phyloP scores from a whole-genome alignment of 768 basidiomycete species.

The Chalciporus sphaerocephalus region DNA sequence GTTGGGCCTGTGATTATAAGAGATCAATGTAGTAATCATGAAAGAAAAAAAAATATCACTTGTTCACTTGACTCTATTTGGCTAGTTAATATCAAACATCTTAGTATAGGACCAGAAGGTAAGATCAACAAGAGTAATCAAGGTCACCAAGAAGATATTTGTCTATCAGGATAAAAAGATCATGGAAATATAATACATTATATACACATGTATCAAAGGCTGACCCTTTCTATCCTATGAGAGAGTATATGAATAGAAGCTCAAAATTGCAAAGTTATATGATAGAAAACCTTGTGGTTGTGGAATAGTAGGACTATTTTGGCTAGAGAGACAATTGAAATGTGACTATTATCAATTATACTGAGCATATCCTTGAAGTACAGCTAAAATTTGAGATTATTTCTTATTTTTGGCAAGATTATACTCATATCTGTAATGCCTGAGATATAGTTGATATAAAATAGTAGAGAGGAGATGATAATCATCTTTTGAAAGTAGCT shows the following conservation, averaged over 20 bases:
- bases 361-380: not conserved
- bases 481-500: too few species aligned
- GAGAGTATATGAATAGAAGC: not conserved
- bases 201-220: not conserved
- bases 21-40: conserved; percentile 2
- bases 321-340: not conserved
- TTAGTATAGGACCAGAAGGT: not conserved
- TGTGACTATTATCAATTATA: not conserved
- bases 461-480: too few species aligned
- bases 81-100: not conserved
- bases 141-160: too few species aligned
- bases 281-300: not conserved
- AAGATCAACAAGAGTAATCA: not conserved
- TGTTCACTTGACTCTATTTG: not conserved
- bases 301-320: too few species aligned
- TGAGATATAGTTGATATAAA: too few species aligned
- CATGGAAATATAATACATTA: not conserved
- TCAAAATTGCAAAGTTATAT: not conserved
- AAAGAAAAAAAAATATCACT: not conserved
- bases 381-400: not conserved
- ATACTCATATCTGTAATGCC: too few species aligned
- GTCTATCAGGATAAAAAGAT: too few species aligned
- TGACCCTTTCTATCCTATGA: not conserved
- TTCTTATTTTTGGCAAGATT: not conserved
- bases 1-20: conserved; percentile 1